A percentile compares a stretch with the other conserved stretches of the same genome.
Evolutionary conservation across 1,139 yeast species (phyloP).

Genomic region (Scheffersomyces parashehatae): DNA sequence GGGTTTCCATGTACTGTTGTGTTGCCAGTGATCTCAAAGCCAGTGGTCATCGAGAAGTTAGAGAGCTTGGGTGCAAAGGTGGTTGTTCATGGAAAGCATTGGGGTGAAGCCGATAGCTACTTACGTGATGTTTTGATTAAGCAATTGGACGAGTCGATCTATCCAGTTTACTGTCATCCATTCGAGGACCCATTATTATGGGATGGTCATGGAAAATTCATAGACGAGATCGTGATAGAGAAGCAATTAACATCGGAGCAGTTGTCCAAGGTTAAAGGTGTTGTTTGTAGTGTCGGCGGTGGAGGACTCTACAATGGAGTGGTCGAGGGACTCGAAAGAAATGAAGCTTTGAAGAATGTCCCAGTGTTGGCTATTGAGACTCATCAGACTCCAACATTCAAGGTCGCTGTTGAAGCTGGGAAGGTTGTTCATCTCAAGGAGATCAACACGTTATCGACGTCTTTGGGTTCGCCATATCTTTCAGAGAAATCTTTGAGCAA

Average conservation of each 20-base stretch:
- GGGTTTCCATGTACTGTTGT: conserved; percentile 40
- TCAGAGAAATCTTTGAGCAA: conserved; percentile 29
- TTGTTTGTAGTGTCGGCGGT: conserved; percentile 46
- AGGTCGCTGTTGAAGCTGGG: conserved; percentile 29
- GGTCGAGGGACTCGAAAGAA: conserved; percentile 27
- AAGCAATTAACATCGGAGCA: conserved; percentile 19
- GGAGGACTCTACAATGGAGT: conserved; percentile 46
- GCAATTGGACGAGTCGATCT: conserved; percentile 13
- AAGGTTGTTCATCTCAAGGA: conserved; percentile 26
- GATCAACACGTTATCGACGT: conserved; percentile 39
- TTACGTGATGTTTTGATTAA: conserved; percentile 22
- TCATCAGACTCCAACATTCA: conserved; percentile 39
- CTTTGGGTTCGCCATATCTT: conserved; percentile 42
- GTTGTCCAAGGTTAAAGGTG: conserved; percentile 25
- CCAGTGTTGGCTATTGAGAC: conserved; percentile 40
- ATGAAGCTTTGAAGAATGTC: conserved; percentile 16
- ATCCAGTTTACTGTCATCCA: conserved; percentile 42
- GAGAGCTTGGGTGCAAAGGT: conserved; percentile 29
- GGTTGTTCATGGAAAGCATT: conserved; percentile 32
- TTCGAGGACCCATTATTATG: conserved; percentile 40
- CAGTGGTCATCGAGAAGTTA: conserved; percentile 26
- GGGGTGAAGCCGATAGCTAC: conserved; percentile 39
- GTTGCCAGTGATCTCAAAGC: conserved; percentile 30
- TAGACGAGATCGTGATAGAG: conserved; percentile 30
- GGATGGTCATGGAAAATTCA: conserved; percentile 41